Base-by-base conservation (phyloP, 1,139 yeast species). In the Scheffersomyces lignicola region DNA sequence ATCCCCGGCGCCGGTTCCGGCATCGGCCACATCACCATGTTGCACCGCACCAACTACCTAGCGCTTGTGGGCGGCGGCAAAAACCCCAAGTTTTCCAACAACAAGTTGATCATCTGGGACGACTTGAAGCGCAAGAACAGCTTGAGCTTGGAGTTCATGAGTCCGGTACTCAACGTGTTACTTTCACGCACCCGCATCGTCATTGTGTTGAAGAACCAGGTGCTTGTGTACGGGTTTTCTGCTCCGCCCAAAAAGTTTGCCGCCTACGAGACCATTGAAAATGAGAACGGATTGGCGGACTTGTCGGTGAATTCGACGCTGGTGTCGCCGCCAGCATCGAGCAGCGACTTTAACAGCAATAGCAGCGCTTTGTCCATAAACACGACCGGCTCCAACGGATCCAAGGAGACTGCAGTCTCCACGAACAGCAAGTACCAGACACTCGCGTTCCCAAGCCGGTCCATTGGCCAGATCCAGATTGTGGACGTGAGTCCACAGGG, bases 11-110 rank as follows among this genome's bases (percentile, higher is more conserved):
- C 39, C 7, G 72, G 69, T 1, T 54, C 78, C 28, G 96, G 96
- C 0, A 78, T 88, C 17, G 95, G 94, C 3, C 68, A 74, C 27
- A 78, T 84, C 2, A 72, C 83, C 34, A 87, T 90, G 96, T 78
- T 90, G 10, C 87, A 88, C 54, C 73, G 96, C 31, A 89, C 97
- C 1, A 90, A 90, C 60, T 89, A 89, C 54, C 70, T 90, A 38
- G 96, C 92, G 1, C 60, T 90, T 30, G 88, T 89, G 1, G 96
- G 97, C 1, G 96, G 96, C 8, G 96, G 96, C 1, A 70, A 74
- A 41, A 72, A 74, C 40, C 96, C 96, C 23, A 72, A 78, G 47
- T 85, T 79, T 51, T 85, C 96, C 2, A 72, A 77, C 47, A 87
- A 87, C 58, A 84, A 84, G 54, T 69, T 83, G 32, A 73, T 88